Evolutionary conservation across 2,329 filamentous ascomycete species (phyloP), one percentile per base, ranked within the genome.

Genomic region (Neobulgaria alba): DNA sequence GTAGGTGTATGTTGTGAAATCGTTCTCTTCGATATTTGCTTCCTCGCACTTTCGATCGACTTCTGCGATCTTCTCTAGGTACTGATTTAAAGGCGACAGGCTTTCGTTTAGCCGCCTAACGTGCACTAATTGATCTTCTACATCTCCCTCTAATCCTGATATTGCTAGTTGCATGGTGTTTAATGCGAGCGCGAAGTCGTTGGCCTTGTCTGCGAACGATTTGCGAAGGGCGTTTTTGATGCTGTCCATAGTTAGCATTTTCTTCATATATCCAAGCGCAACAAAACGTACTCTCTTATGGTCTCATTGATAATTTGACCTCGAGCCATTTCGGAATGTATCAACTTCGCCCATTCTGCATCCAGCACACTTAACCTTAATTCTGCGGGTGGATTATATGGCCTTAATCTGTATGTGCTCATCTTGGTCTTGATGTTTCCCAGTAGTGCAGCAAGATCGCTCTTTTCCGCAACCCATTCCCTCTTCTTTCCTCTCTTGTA

Each of bases 361-460:
- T 98, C 92, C 51, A 94, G 72, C 14, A 81, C 79, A 46, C 93
- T 88, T 36, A 94, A 66, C 38, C 83, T 82, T 49, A 98, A 66
- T 54, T 95, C 85, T 39, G 75, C 71, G 3, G 92, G 92, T 26
- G 92, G 92, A 35, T 94, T 84, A 57, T 98, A 98, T 5, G 90
- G 83, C 47, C 86, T 78, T 41, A 98, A 67, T 36, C 89, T 80
- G 62, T 98, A 98, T 30, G 92, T 98, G 54, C 86, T 89, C 54
- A 98, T 72, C 63, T 98, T 98, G 1, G 92, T 98, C 71, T 95
- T 96, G 72, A 98, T 96, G 63, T 98, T 98, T 26, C 92, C 92
- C 41, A 98, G 68, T 46, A 98, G 67, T 3, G 90, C 92, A 26
- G 89, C 87, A 42, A 98, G 71, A 58, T 98, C 92, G 43, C 87